Base-by-base conservation (phyloP, 2,329 filamentous ascomycete species). In the Fusarium nanum region DNA sequence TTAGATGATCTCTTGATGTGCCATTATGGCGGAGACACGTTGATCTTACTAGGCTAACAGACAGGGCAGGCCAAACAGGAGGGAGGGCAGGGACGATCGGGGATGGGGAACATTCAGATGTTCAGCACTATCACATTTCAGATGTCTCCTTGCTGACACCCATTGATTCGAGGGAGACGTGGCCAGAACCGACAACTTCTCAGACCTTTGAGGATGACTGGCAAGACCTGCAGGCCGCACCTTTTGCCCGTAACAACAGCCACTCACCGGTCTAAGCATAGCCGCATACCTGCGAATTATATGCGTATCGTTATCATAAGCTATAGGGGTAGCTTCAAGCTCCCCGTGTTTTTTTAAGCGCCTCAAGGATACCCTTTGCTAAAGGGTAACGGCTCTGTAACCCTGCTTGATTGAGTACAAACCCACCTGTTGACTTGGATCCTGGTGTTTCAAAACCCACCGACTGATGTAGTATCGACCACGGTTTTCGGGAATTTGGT, bases 261-360 rank as follows among this genome's bases (percentile, higher is more conserved):
- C 54, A 59, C 56, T 64, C 40, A 50, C 41, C 47, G 48, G 54
- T 54, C 45, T 58, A 32, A 41, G 54, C 27, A 30, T 34, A 55
- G 57, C 47, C 45, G 54, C 42, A 49, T 47, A 48, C 30, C 41
- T 54, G 34, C 48, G 30, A 49, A 46, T 32, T 42, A 40, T 40
- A 47, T 25, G 42, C 41, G 22, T 41, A 37, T 30, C 44, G 23
- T 14, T 48, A 11, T 23, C 28, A 18, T 20, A 41, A 55, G 48
- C 46, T 56, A 37, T 55, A 28, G 40, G 60, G 49, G 49, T 55
- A 53, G 40, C 53, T 64, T 50, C 56, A 50, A 59, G 46, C 56
- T 55, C 65, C 60, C 64, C 64, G 56, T 58, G 68, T 71, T 73
- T 53, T 73, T 53, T 67, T 60, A 68, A 75, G 67, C 72, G 59